phyloP scores from a whole-genome alignment of 768 basidiomycete genomes.

The Steccherinum ochraceum region DNA sequence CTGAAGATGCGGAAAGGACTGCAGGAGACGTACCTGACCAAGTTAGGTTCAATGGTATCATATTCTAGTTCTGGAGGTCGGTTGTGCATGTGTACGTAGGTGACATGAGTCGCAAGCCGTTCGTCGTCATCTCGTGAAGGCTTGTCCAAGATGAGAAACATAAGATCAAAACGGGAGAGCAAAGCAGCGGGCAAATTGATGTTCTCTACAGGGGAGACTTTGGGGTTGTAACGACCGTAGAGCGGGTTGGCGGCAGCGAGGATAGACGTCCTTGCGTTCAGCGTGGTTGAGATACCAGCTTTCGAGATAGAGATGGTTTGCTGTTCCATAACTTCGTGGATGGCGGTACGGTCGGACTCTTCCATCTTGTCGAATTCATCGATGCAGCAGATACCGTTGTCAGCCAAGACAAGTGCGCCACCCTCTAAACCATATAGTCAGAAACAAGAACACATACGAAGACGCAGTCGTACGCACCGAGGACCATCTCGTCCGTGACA shows the following conservation, averaged over 20 bases:
- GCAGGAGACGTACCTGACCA: conserved; percentile 67
- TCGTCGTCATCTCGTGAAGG: conserved; percentile 94
- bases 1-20: neutral
- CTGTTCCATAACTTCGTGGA: conserved; percentile 99
- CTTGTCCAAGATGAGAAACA: conserved; percentile 96
- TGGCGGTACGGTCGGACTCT: conserved; percentile 93
- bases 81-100: conserved; percentile 96
- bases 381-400: conserved; percentile 99
- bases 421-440: conserved; percentile 63
- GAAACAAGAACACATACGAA: neutral
- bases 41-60: conserved; percentile 77
- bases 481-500: conserved; percentile 98
- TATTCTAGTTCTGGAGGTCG: conserved; percentile 78
- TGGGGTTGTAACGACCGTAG: conserved; percentile 97
- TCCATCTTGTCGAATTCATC: conserved; percentile 99
- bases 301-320: conserved; percentile 99
- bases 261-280: conserved; percentile 96
- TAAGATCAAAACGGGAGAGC: conserved; percentile 90
- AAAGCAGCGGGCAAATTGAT: conserved; percentile 98
- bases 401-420: conserved; percentile 96
- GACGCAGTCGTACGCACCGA: conserved; percentile 53
- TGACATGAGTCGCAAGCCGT: conserved; percentile 92
- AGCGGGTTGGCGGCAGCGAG: conserved; percentile 97
- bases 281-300: conserved; percentile 96
- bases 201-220: conserved; percentile 96